These are phyloP conservation scores for Bretziella fagacearum DNA, from an alignment of 2,329 filamentous ascomycete genomes.

Conservation along the genomic window DNA sequence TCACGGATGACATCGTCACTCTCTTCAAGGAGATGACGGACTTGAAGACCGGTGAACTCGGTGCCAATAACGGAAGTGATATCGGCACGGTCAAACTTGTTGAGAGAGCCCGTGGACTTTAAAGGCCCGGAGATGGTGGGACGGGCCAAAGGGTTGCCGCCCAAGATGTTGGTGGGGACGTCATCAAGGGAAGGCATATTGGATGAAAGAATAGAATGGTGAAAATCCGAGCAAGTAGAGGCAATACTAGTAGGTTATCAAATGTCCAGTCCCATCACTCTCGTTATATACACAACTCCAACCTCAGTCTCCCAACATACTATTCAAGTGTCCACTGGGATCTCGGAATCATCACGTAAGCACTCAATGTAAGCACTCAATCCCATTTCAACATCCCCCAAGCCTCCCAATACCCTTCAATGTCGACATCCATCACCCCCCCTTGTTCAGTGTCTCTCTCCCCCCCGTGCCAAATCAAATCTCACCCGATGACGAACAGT, in stretches of 20 bases:
- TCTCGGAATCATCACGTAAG: too few species aligned
- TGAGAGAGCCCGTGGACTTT: conserved; percentile 24
- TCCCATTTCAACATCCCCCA: too few species aligned
- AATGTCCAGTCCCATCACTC: too few species aligned
- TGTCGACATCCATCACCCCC: too few species aligned
- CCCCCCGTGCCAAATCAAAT: too few species aligned
- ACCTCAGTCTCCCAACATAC: too few species aligned
- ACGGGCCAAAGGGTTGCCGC: conserved; percentile 9
- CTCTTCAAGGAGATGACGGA: conserved; percentile 33
- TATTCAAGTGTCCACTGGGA: too few species aligned
- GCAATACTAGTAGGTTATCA: neutral
- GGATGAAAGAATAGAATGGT: neutral
- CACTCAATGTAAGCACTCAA: too few species aligned
- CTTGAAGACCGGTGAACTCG: conserved; percentile 33
- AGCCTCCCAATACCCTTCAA: too few species aligned
- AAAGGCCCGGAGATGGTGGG: conserved; percentile 17
- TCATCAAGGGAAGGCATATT: conserved; percentile 10
- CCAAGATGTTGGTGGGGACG: conserved; percentile 2
- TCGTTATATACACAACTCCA: neutral
- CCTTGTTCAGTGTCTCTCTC: too few species aligned
- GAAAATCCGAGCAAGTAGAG: neutral
- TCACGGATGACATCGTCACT: conserved; percentile 40
- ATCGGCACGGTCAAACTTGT: conserved; percentile 30
- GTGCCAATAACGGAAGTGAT: conserved; percentile 38
- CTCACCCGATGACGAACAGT: neutral